Base-by-base conservation (phyloP, 1,139 yeast genomes). In the Meyerozyma guilliermondii region DNA sequence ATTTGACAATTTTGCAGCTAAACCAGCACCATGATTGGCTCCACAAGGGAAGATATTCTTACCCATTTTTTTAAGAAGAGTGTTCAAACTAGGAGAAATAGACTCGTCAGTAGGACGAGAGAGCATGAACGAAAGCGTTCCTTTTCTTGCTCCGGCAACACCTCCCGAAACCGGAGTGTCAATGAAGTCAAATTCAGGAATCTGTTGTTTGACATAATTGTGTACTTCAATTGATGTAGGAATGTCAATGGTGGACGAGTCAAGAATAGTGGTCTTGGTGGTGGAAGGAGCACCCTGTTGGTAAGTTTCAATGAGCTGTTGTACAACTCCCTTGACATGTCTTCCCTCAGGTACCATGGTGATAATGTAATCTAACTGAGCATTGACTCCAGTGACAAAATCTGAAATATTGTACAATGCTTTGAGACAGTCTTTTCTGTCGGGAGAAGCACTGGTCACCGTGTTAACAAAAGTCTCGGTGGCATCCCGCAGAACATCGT, bases 151-250 rank as follows among this genome's bases (percentile, higher is more conserved):
- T 4, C 84, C 84, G 1, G 74, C 74, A 2, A 75, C 80, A 17
- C 84, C 84, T 3, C 84, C 84, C 11, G 81, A 75, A 0, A 79
- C 83, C 0, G 84, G 84, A 10, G 84, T 75, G 53, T 79, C 84
- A 38, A 78, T 68, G 48, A 71, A 71, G 47, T 69, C 74, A 46
- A 66, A 67, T 24, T 49, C 44, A 1, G 75, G 71, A 30, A 68
- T 53, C 41, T 61, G 53, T 11, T 46, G 40, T 39, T 60, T 63
- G 39, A 70, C 71, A 43, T 62, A 68, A 5, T 62, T 50, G 46
- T 73, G 74, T 23, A 73, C 61, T 33, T 63, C 68, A 9, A 62
- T 53, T 3, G 81, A 75, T 6, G 81, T 74, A 38, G 68, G 66
- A 43, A 78, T 74, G 48, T 79, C 83, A 41, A 77, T 75, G 22